Percentiles rank a stretch among this genome's conserved stretches.
These are phyloP conservation scores for Striga hermonthica DNA, from an alignment of 305 asterid genomes.

Conservation along the genomic window DNA sequence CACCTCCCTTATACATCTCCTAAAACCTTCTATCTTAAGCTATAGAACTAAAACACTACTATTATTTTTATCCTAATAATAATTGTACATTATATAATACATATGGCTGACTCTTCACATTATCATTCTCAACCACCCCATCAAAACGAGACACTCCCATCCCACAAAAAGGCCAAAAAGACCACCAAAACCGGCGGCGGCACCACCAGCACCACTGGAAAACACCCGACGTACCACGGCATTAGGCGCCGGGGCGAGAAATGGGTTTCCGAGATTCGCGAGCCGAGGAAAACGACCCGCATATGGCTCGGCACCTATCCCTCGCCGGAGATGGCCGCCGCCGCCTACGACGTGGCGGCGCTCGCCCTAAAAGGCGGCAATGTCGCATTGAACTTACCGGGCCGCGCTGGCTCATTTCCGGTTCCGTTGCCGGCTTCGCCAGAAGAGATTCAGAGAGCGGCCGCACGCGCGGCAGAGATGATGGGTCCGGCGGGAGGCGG, in stretches of 20 bases:
- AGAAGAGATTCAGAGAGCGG: conserved; percentile 47
- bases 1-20: not conserved
- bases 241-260: conserved; percentile 46
- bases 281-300: conserved; percentile 57
- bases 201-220: conserved; percentile 20
- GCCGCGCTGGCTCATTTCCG: conserved; percentile 29
- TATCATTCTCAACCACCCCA: not conserved
- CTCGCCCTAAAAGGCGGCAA: conserved; percentile 43
- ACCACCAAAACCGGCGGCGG: conserved; percentile 22
- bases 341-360: conserved; percentile 47
- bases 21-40: not conserved
- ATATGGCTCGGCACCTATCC: conserved; percentile 77
- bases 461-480: conserved; percentile 49
- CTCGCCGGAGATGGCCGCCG: conserved; percentile 52
- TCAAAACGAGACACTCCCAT: not conserved
- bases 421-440: conserved; percentile 43
- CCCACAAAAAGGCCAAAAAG: conserved; percentile 29
- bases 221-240: conserved; percentile 39
- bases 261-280: conserved; percentile 62
- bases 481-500: conserved; percentile 29
- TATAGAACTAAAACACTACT: too few relatives aligned
- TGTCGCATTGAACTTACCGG: conserved; percentile 43
- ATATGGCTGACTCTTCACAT: conserved; percentile 39
- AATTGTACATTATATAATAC: not conserved
- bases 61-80: not conserved